Evolutionary conservation across 768 basidiomycete genomes (phyloP).

Genomic region (Rhizopogon vinicolor): DNA sequence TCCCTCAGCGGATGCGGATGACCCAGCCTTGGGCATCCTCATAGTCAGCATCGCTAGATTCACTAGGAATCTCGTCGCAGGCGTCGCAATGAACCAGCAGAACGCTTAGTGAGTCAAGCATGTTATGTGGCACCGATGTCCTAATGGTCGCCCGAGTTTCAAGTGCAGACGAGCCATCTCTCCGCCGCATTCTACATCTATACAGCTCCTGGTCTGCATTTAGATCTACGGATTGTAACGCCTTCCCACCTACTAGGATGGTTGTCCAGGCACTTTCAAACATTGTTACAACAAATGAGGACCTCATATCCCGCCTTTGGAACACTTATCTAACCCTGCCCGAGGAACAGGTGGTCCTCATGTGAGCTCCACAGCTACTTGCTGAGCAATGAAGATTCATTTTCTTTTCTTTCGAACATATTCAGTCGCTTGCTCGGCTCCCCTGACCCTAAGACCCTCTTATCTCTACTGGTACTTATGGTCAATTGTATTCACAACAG

Average conservation of each 20-base stretch:
- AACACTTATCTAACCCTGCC: constrained; percentile 58
- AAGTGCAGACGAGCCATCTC: constrained; percentile 68
- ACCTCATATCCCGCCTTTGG: constrained; percentile 56
- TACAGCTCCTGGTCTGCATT: constrained; percentile 75
- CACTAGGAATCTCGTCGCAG: constrained; percentile 82
- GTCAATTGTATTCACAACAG: constrained; percentile 66
- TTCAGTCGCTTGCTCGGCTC: constrained; percentile 58
- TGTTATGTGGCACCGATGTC: neutral
- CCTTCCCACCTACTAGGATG: constrained; percentile 56
- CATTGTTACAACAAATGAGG: constrained; percentile 70
- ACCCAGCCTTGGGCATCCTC: constrained; percentile 33
- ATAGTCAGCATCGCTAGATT: constrained; percentile 63
- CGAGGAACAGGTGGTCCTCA: constrained; percentile 69
- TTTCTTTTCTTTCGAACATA: neutral
- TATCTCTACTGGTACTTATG: constrained; percentile 65
- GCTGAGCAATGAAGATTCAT: neutral
- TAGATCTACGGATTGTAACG: constrained; percentile 58
- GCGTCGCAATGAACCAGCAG: constrained; percentile 64
- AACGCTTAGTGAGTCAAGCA: constrained; percentile 59
- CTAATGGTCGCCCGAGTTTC: constrained; percentile 4
- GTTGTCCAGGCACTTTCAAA: constrained; percentile 81
- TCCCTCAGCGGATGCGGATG: constrained; percentile 31
- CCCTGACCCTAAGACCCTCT: constrained; percentile 55
- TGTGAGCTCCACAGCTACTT: constrained; percentile 41
- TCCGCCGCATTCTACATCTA: constrained; percentile 63